These are phyloP conservation scores for Angomonas desouzai DNA, from an alignment of 208 protist genomes.

Conservation along the genomic window DNA sequence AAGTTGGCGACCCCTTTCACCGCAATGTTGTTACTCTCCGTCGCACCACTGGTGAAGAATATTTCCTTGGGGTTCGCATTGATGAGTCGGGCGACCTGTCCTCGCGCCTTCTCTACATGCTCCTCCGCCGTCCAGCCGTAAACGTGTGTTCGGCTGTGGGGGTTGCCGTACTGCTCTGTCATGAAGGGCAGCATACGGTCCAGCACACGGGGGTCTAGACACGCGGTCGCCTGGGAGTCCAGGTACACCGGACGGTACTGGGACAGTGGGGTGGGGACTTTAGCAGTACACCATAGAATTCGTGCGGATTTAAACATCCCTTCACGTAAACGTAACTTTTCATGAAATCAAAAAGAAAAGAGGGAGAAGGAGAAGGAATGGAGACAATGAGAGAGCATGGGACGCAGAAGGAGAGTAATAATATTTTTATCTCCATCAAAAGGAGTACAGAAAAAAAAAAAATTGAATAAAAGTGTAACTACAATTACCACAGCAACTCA, in stretches of 20 bases:
- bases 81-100: constrained; percentile 91
- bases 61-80: constrained; percentile 96
- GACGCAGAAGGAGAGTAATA: no score
- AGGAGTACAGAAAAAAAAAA: not conserved
- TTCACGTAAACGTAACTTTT: not conserved
- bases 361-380: constrained; percentile 10
- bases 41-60: constrained; percentile 99
- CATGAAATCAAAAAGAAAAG: constrained; percentile 9
- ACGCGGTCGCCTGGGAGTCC: constrained; percentile 95
- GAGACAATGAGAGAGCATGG: not conserved
- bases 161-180: constrained; percentile 98
- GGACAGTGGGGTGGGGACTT: not conserved
- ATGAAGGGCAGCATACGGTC: constrained; percentile 99
- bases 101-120: constrained; percentile 94
- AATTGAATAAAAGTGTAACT: constrained; percentile 1
- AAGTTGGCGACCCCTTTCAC: constrained; percentile 99
- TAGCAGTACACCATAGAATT: not conserved
- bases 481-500: constrained; percentile 1
- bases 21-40: constrained; percentile 99
- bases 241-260: constrained; percentile 89
- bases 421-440: not conserved
- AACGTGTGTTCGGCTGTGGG: constrained; percentile 97
- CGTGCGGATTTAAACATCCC: not conserved
- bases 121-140: constrained; percentile 97
- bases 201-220: constrained; percentile 97